Evolutionary conservation across 768 basidiomycete genomes (phyloP).

Genomic region (Clitopilus hobsonii): DNA sequence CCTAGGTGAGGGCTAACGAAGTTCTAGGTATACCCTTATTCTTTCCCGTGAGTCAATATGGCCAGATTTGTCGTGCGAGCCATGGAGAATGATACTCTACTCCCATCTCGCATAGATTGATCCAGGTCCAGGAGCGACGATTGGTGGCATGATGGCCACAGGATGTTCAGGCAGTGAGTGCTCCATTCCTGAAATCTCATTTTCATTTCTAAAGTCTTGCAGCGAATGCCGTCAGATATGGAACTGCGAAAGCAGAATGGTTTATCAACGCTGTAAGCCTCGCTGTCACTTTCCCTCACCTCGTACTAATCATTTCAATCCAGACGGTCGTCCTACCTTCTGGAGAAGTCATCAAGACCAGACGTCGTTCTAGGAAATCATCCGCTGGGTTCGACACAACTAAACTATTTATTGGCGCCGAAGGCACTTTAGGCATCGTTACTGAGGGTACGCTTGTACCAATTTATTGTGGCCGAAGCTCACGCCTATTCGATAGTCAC

Average conservation of each 20-base stretch:
- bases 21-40: slow-evolving; percentile 66
- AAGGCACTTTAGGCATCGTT: slow-evolving; percentile 79
- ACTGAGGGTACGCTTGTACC: slow-evolving; percentile 60
- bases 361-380: slow-evolving; percentile 72
- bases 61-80: too few species aligned
- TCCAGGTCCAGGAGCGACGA: slow-evolving; percentile 74
- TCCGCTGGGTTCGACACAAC: slow-evolving; percentile 85
- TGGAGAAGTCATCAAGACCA: slow-evolving; percentile 89
- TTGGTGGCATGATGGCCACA: slow-evolving; percentile 84
- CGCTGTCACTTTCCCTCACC: slow-evolving; percentile 4
- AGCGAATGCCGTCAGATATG: slow-evolving; percentile 83
- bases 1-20: neutral
- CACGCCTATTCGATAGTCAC: slow-evolving; percentile 35
- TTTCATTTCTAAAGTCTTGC: too few species aligned
- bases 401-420: slow-evolving; percentile 83
- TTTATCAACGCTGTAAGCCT: slow-evolving; percentile 72
- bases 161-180: slow-evolving; percentile 77
- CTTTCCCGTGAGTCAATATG: slow-evolving; percentile 58
- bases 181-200: too few species aligned
- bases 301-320: neutral
- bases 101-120: slow-evolving; percentile 47
- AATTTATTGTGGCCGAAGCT: neutral
- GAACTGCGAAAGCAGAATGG: slow-evolving; percentile 89
- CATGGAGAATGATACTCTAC: neutral
- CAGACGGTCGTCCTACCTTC: slow-evolving; percentile 87